A percentile compares a stretch with the other conserved stretches of the same genome.
These are phyloP conservation scores for Leptographium radiaticola DNA, from an alignment of 2,329 filamentous ascomycete species.

Conservation along the genomic window DNA sequence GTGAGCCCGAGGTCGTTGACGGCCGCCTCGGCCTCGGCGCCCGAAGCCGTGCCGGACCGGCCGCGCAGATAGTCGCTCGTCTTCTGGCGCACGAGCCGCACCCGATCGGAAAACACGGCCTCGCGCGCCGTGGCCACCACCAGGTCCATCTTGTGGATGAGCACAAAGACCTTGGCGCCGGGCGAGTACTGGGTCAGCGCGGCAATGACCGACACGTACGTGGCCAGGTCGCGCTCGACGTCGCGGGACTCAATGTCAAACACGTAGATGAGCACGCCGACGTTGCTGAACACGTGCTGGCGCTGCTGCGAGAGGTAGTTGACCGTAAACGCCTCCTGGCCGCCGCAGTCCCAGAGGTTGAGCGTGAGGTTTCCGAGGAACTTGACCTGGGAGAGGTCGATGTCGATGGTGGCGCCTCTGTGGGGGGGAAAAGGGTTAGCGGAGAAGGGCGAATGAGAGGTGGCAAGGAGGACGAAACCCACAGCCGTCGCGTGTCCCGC, in stretches of 20 bases:
- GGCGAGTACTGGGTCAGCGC: slow-evolving; percentile 78
- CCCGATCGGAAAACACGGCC: slow-evolving; percentile 72
- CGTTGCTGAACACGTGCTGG: slow-evolving; percentile 90
- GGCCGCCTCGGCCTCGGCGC: slow-evolving; percentile 16
- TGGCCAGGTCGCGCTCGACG: slow-evolving; percentile 82
- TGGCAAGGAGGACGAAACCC: slow-evolving; percentile 13
- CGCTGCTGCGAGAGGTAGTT: slow-evolving; percentile 95
- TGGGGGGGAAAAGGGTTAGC: background rate
- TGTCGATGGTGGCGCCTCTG: slow-evolving; percentile 87
- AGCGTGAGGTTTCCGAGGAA: slow-evolving; percentile 96
- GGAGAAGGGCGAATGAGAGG: background rate
- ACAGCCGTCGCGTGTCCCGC: slow-evolving; percentile 80
- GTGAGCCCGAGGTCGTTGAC: slow-evolving; percentile 51
- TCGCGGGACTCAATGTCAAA: slow-evolving; percentile 97
- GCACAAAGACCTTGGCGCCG: slow-evolving; percentile 74
- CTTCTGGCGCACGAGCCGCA: slow-evolving; percentile 62
- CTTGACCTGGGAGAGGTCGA: slow-evolving; percentile 96
- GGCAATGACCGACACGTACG: slow-evolving; percentile 80
- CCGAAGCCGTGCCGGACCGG: slow-evolving; percentile 16
- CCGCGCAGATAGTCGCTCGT: slow-evolving; percentile 42
- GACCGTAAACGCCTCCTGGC: slow-evolving; percentile 97
- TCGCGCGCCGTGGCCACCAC: slow-evolving; percentile 70
- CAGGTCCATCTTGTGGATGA: slow-evolving; percentile 98
- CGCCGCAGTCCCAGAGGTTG: slow-evolving; percentile 97
- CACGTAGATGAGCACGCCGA: slow-evolving; percentile 95